Conservation (phyloP, 208 protist species). For the Trypanosoma rangeli region DNA sequence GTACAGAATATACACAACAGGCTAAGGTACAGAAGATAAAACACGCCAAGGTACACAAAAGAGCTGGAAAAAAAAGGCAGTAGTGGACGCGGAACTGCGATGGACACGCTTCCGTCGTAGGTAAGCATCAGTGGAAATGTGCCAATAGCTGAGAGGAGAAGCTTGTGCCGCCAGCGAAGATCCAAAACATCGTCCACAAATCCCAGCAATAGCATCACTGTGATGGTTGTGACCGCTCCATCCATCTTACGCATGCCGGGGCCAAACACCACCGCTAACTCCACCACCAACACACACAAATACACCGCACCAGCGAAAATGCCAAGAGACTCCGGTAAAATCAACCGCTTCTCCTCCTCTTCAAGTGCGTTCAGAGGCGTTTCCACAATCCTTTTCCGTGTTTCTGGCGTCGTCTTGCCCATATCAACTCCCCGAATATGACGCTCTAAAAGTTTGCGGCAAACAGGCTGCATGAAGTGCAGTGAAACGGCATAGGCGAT, state of each 20-base stretch:
- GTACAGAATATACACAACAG: constrained; percentile 98
- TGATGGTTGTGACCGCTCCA: constrained; percentile 95
- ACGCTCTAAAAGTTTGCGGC: constrained; percentile 66
- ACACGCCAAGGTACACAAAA: constrained; percentile 79
- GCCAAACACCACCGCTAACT: constrained; percentile 37
- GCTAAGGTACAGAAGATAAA: constrained; percentile 97
- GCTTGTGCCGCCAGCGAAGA: constrained; percentile 97
- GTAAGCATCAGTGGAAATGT: constrained; percentile 92
- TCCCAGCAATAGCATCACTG: constrained; percentile 98
- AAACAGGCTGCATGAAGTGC: constrained; percentile 63
- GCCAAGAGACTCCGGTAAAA: constrained; percentile 76
- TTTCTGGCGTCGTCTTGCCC: constrained; percentile 90
- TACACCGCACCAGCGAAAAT: constrained; percentile 79
- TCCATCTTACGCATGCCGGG: constrained; percentile 46
- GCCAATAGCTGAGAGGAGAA: constrained; percentile 96
- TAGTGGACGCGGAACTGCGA: constrained; percentile 86
- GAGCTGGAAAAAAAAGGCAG: constrained; percentile 25
- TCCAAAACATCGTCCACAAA: constrained; percentile 99
- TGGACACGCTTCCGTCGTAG: constrained; percentile 90
- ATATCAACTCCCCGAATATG: constrained; percentile 95
- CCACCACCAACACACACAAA: constrained; percentile 61
- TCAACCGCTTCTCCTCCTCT: constrained; percentile 31
- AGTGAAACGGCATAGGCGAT: constrained; percentile 60
- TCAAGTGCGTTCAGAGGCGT: constrained; percentile 30
- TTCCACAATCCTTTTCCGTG: constrained; percentile 47